Evolutionary conservation across 257 asterid species (phyloP).

Genomic region (Osmanthus fragrans): DNA sequence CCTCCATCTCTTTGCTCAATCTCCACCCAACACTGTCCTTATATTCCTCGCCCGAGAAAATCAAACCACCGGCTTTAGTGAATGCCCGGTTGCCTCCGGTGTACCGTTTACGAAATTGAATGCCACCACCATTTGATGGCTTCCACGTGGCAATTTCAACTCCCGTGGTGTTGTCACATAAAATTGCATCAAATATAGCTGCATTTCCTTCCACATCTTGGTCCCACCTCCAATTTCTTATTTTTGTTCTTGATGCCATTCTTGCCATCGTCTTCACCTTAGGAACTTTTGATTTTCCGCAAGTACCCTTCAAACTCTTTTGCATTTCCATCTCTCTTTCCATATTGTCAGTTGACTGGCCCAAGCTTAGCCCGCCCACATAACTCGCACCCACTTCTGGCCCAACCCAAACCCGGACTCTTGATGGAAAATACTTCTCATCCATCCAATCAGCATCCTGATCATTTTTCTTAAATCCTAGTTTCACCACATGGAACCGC

Average conservation of each 20-base stretch:
- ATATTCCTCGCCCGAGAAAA: constrained; percentile 64
- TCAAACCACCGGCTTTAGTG: constrained; percentile 69
- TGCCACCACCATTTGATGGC: constrained; percentile 39
- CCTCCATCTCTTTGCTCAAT: constrained; percentile 80
- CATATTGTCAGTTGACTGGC: constrained; percentile 62
- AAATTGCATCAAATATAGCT: constrained; percentile 53
- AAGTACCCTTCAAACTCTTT: constrained; percentile 59
- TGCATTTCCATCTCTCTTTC: constrained; percentile 66
- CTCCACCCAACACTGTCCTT: constrained; percentile 67
- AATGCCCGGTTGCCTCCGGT: constrained; percentile 57
- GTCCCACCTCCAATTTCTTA: constrained; percentile 92
- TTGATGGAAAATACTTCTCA: constrained; percentile 76
- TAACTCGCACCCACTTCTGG: constrained; percentile 82
- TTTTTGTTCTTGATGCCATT: constrained; percentile 51
- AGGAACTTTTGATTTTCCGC: constrained; percentile 42
- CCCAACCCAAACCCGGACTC: constrained; percentile 81
- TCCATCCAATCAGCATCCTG: constrained; percentile 34
- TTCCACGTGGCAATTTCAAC: constrained; percentile 68
- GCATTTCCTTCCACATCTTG: constrained; percentile 83
- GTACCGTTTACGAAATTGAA: constrained; percentile 40
- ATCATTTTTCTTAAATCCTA: constrained; percentile 56
- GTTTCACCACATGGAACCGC: constrained; percentile 62
- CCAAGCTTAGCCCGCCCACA: constrained; percentile 73
- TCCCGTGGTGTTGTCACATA: constrained; percentile 66
- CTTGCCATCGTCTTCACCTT: constrained; percentile 58